Evolutionary conservation across 1,139 yeast species (phyloP), one percentile per base, ranked within the genome.

Genomic region (Yamadazyma diddensiae): DNA sequence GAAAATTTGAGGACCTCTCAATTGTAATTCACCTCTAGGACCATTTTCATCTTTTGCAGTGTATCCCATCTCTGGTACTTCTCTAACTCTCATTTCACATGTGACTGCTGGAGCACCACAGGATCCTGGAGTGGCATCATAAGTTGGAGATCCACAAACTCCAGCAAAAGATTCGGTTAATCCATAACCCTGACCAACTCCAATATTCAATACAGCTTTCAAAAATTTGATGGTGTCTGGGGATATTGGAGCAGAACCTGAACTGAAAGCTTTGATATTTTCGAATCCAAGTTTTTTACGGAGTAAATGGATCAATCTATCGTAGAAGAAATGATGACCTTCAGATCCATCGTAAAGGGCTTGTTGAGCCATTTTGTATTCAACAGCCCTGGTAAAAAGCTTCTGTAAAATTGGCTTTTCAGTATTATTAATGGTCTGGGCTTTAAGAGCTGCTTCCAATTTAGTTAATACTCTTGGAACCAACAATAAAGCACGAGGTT

Each of bases 181-280:
- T 2, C 94, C 94, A 52, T 83, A 84, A 15, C 94, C 94, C 56
- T 83, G 90, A 21, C 65, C 55, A 34, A 82, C 51, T 15, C 82
- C 82, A 35, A 73, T 53, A 32, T 74, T 75, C 26, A 83, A 64
- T 2, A 80, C 70, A n/a, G 79, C 75, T 50, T 74, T 78, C 49
- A 84, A 57, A 51, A 82, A 82, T 33, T 64, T 57, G 29, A 80
- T 59, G 8, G 86, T 79, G 22, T 73, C 77, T 14, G 72, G 66
- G 15, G 82, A 61, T 35, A 84, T 73, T 14, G 94, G 94, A 4
- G 94, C 94, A 21, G 88, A 79, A 2, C 94, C 94, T 17, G 81
- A 67, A 20, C 72, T 54, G 37, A 73, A 50, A 28, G 60, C 48
- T 22, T 51, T 42, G 33, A 73, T 53, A 29, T 77, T 64, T 24